Conservation (phyloP, 192 early-diverging fungal species). For the Umbelopsis ramanniana region DNA sequence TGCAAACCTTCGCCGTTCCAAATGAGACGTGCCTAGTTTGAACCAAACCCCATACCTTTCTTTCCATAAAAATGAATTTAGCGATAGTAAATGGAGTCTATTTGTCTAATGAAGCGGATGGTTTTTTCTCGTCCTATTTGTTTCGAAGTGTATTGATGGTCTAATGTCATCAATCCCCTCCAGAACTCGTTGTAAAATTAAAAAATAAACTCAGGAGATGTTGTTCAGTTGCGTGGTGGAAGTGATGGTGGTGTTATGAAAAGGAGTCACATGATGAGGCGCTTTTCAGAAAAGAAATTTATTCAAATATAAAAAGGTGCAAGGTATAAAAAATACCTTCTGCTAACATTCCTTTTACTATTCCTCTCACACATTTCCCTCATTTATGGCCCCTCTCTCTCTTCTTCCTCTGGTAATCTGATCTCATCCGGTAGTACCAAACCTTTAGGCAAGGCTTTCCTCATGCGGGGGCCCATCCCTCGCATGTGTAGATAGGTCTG, state of each 20-base stretch:
- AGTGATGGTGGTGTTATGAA: not conserved
- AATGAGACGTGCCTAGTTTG: not conserved
- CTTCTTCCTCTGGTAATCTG: too few relatives aligned
- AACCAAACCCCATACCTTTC: not conserved
- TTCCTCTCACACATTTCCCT: not conserved
- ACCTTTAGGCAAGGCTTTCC: too few relatives aligned
- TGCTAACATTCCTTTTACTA: not conserved
- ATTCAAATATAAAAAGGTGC: too few relatives aligned
- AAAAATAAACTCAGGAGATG: not conserved
- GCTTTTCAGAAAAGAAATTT: not conserved
- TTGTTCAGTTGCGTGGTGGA: not conserved
- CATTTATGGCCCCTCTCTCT: too few relatives aligned
- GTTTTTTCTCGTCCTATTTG: too few relatives aligned
- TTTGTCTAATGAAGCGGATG: too few relatives aligned
- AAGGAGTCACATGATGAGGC: slow-evolving; percentile 16
- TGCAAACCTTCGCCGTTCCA: not conserved
- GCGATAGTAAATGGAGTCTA: not conserved
- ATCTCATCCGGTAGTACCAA: too few relatives aligned
- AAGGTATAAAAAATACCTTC: not conserved
- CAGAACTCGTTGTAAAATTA: not conserved
- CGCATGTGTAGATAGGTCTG: too few relatives aligned
- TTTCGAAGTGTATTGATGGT: too few relatives aligned
- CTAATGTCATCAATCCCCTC: too few relatives aligned
- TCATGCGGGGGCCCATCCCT: too few relatives aligned
- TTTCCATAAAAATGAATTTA: not conserved